These are phyloP conservation scores for Nicotiana attenuata DNA, from an alignment of 257 asterid genomes.

Conservation along the genomic window DNA sequence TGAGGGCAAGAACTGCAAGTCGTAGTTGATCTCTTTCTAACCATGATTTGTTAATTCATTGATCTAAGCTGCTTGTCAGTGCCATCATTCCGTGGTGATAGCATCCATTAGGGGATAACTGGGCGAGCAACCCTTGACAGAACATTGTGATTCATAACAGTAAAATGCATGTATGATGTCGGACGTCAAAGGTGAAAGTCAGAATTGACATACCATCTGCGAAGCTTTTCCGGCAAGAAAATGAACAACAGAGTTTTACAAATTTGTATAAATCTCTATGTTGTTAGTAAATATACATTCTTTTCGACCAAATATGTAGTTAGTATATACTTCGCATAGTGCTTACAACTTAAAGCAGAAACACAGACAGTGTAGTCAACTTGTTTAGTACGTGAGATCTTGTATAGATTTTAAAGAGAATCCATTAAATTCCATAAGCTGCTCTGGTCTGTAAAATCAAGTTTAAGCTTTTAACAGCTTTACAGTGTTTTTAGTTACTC, in stretches of 20 bases:
- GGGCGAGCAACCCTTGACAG: background rate
- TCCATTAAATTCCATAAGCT: background rate
- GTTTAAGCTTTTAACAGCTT: background rate
- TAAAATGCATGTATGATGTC: background rate
- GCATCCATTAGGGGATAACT: background rate
- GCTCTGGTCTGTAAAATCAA: background rate
- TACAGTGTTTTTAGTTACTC: background rate
- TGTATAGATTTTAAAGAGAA: background rate
- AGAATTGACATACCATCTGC: background rate
- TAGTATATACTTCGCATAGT: background rate
- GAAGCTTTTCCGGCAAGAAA: background rate
- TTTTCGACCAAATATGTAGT: background rate
- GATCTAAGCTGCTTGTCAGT: background rate
- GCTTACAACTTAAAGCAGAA: background rate
- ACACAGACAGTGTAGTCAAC: background rate
- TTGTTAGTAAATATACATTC: background rate
- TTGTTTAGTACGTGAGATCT: background rate
- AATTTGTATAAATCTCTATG: background rate
- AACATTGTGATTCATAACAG: background rate
- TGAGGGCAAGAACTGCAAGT: conserved; percentile 51
- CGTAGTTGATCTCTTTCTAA: conserved; percentile 21
- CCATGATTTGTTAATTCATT: conserved; percentile 5
- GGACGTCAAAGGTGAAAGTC: background rate
- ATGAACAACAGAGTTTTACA: background rate
- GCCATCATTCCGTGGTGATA: background rate